Conservation (phyloP, 2,329 filamentous ascomycete species). For the Macrophomina phaseolina region DNA sequence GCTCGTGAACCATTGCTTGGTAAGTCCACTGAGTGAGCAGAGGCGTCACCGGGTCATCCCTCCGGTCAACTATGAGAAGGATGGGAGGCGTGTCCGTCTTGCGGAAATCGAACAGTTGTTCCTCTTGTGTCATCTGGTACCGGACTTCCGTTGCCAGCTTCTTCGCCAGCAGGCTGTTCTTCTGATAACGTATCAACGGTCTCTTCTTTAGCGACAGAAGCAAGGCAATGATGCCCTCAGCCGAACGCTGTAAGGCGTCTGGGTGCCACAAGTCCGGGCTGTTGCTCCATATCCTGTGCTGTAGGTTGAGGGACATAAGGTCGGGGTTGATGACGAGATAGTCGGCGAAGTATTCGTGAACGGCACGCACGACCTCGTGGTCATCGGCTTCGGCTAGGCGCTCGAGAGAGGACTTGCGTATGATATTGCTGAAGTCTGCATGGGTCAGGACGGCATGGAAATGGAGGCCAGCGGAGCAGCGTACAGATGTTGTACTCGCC, state of each 20-base stretch:
- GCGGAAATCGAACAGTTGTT: conserved; percentile 94
- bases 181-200: conserved; percentile 90
- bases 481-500: conserved; percentile 90
- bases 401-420: conserved; percentile 95
- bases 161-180: conserved; percentile 86
- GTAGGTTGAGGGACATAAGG: conserved; percentile 79
- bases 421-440: conserved; percentile 89
- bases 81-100: conserved; percentile 95
- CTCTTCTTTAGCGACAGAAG: conserved; percentile 94
- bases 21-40: conserved; percentile 98
- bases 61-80: conserved; percentile 84
- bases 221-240: conserved; percentile 84
- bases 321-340: conserved; percentile 96
- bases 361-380: conserved; percentile 90
- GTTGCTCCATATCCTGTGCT: conserved; percentile 78
- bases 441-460: not conserved
- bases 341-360: conserved; percentile 97
- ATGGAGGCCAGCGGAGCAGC: conserved; percentile 24
- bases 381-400: conserved; percentile 95
- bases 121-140: conserved; percentile 93
- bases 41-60: conserved; percentile 94
- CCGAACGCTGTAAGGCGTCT: conserved; percentile 82
- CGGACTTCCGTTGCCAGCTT: conserved; percentile 92
- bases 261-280: conserved; percentile 88
- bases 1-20: conserved; percentile 99